A percentile compares a stretch with the other conserved stretches of the same genome.
These are phyloP conservation scores for Cladosporium austrohemisphaericum DNA, from an alignment of 2,329 filamentous ascomycete species.

Conservation along the genomic window DNA sequence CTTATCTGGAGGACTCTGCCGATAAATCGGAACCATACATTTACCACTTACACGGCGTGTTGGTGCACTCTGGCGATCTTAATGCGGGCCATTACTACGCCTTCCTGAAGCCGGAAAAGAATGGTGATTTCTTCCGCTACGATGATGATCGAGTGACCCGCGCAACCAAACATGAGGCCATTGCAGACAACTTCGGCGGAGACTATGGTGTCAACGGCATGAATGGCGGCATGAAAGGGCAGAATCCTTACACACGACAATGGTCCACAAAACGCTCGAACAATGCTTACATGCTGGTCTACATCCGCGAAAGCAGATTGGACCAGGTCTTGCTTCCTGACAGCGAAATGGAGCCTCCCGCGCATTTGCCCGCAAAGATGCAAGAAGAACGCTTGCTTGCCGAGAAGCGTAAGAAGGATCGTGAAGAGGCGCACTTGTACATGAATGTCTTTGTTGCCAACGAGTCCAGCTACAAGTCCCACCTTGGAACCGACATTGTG, in stretches of 20 bases:
- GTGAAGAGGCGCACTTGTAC: constrained; percentile 91
- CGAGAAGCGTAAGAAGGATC: constrained; percentile 78
- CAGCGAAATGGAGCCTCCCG: constrained; percentile 71
- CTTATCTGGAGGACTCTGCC: constrained; percentile 80
- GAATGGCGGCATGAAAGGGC: constrained; percentile 55
- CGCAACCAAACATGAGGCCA: constrained; percentile 81
- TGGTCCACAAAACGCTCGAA: constrained; percentile 65
- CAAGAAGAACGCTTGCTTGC: constrained; percentile 75
- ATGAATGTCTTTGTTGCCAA: constrained; percentile 79
- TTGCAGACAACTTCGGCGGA: constrained; percentile 96
- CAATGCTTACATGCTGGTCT: constrained; percentile 99
- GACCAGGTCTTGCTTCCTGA: constrained; percentile 77
- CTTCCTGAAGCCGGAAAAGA: constrained; percentile 88
- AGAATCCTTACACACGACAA: constrained; percentile 62
- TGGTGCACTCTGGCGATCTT: constrained; percentile 93
- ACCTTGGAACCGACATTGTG: constrained; percentile 78
- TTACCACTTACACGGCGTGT: constrained; percentile 89
- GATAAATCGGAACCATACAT: constrained; percentile 85
- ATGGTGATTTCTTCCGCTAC: constrained; percentile 93
- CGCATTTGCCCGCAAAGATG: constrained; percentile 73
- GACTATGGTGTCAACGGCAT: constrained; percentile 60
- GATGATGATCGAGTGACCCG: constrained; percentile 97
- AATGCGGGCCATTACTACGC: constrained; percentile 99
- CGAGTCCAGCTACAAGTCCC: constrained; percentile 72
- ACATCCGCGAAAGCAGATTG: constrained; percentile 82